Conservation (phyloP, 129 eudicot genomes). For the Heracleum sosnowskyi region DNA sequence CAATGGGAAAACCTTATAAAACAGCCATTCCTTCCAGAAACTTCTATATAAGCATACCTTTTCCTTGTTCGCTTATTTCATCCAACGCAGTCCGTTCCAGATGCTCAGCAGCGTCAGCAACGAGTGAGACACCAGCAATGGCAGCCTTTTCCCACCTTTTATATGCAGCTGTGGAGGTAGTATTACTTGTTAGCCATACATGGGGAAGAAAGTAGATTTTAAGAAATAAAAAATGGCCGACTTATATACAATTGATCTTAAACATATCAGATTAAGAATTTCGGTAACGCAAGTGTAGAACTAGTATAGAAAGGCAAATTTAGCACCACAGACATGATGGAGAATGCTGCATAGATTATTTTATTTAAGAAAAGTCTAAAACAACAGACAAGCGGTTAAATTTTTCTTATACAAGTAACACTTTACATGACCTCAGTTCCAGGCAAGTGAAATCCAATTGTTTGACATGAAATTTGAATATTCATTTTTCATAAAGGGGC, state of each 20-base stretch:
- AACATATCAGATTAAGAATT: background rate
- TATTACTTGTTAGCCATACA: conserved; percentile 27
- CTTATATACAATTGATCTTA: background rate
- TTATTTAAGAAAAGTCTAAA: no score
- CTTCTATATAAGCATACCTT: conserved; percentile 19
- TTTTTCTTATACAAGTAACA: background rate
- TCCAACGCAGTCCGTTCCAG: conserved; percentile 62
- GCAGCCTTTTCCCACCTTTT: conserved; percentile 98
- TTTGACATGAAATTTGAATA: background rate
- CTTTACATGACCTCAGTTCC: background rate
- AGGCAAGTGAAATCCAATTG: background rate
- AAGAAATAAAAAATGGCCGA: background rate
- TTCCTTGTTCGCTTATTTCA: conserved; percentile 33
- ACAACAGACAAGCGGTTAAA: background rate
- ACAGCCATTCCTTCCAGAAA: background rate
- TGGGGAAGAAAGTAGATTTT: background rate
- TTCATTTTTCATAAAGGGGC: background rate
- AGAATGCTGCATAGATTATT: background rate
- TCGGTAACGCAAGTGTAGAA: background rate
- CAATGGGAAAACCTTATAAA: background rate
- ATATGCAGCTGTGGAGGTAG: conserved; percentile 58
- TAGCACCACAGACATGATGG: background rate
- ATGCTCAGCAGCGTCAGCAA: conserved; percentile 98
- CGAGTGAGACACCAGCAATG: conserved; percentile 92
- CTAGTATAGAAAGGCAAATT: background rate